Percentiles rank a stretch among this genome's conserved stretches.
Evolutionary conservation across 768 basidiomycete genomes (phyloP).

Genomic region (Naematelia aurantialba): DNA sequence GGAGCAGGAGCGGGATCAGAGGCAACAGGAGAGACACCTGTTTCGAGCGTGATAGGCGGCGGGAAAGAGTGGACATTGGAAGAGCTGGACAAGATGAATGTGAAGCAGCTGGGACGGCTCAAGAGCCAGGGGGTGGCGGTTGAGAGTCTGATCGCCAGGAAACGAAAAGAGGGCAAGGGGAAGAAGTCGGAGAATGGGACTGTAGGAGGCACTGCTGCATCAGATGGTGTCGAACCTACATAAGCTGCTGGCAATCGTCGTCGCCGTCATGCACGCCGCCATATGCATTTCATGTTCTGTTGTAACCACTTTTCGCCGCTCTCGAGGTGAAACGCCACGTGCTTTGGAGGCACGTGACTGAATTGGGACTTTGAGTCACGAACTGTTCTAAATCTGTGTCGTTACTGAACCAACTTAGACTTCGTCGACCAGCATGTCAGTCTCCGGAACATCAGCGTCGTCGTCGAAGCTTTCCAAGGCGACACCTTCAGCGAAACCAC

Average conservation of each 20-base stretch:
- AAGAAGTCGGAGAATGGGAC: neutral
- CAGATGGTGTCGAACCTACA: too few relatives aligned
- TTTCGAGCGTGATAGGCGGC: constrained; percentile 3
- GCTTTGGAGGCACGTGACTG: too few relatives aligned
- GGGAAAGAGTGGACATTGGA: constrained; percentile 20
- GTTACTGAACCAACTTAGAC: too few relatives aligned
- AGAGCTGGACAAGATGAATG: constrained; percentile 26
- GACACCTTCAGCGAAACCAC: neutral
- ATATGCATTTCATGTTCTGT: too few relatives aligned
- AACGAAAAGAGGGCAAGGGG: constrained; percentile 31
- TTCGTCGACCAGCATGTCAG: neutral
- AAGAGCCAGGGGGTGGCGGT: constrained; percentile 43
- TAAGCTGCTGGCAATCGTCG: too few relatives aligned
- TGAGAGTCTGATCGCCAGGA: constrained; percentile 29
- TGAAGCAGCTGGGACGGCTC: constrained; percentile 37
- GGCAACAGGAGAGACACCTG: neutral
- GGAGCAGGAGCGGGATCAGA: neutral
- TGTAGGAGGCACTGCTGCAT: neutral
- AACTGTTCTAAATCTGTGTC: too few relatives aligned
- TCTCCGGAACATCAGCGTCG: neutral
- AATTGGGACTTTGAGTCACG: too few relatives aligned
- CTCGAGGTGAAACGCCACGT: too few relatives aligned
- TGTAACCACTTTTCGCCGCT: too few relatives aligned
- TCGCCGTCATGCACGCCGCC: too few relatives aligned
- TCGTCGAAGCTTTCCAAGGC: neutral